A percentile compares a stretch with the other conserved stretches of the same genome.
Evolutionary conservation across 2,329 filamentous ascomycete species (phyloP).

Genomic region (Diplocarpon mali): DNA sequence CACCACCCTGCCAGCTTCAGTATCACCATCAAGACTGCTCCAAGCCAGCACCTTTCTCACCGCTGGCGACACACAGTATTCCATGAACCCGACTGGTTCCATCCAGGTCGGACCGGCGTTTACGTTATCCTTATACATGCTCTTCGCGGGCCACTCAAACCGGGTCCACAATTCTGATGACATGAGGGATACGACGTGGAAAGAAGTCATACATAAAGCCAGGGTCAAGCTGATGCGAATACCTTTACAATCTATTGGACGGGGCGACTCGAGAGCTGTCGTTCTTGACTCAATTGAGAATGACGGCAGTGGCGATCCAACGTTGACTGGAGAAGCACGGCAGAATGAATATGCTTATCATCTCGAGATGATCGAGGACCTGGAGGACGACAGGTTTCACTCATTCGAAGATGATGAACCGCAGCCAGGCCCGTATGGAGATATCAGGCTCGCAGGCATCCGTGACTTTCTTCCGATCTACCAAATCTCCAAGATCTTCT

Average conservation of each 20-base stretch:
- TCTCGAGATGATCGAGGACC: slow-evolving; percentile 56
- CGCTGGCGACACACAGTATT: slow-evolving; percentile 75
- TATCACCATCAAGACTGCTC: slow-evolving; percentile 81
- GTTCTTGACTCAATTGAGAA: slow-evolving; percentile 11
- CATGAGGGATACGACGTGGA: slow-evolving; percentile 57
- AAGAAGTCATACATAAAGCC: slow-evolving; percentile 92
- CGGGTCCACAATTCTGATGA: slow-evolving; percentile 30
- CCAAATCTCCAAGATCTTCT: slow-evolving; percentile 67
- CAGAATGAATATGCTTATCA: slow-evolving; percentile 56
- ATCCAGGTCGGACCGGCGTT: slow-evolving; percentile 85
- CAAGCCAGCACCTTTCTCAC: slow-evolving; percentile 90
- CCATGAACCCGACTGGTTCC: slow-evolving; percentile 46
- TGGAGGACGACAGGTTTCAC: slow-evolving; percentile 60
- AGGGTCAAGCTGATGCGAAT: slow-evolving; percentile 54
- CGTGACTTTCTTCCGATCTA: slow-evolving; percentile 58
- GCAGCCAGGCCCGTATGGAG: slow-evolving; percentile 45
- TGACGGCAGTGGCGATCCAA: slow-evolving; percentile 25
- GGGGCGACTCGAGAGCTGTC: neutral
- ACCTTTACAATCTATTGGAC: slow-evolving; percentile 14
- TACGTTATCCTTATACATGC: slow-evolving; percentile 83
- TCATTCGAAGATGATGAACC: slow-evolving; percentile 48
- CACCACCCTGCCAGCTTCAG: slow-evolving; percentile 64
- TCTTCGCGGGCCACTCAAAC: slow-evolving; percentile 69
- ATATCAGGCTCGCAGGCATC: slow-evolving; percentile 49
- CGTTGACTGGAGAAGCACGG: slow-evolving; percentile 18